Conservation (phyloP, 1,284 basidiomycete species). For the Malassezia brasiliensis region DNA sequence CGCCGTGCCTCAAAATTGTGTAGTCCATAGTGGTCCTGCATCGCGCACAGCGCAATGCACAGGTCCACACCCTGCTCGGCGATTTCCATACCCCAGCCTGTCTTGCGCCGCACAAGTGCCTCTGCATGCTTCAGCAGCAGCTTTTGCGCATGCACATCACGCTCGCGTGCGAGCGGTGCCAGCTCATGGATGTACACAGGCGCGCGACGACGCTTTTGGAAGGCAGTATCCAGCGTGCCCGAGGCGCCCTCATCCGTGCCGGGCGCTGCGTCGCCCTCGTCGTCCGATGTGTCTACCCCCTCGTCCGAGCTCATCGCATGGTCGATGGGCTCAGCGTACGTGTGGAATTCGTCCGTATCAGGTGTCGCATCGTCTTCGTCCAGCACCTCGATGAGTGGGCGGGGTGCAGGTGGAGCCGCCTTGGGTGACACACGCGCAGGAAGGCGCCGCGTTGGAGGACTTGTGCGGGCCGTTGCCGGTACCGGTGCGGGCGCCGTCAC, state of each 20-base stretch:
- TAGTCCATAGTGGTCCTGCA: conserved; percentile 75
- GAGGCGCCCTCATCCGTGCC: conserved; percentile 65
- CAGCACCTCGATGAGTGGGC: conserved; percentile 22
- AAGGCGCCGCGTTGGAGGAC: background rate
- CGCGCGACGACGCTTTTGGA: conserved; percentile 23
- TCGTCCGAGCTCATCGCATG: conserved; percentile 1
- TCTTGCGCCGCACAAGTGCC: conserved; percentile 29
- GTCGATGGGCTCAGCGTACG: background rate
- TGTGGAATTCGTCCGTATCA: background rate
- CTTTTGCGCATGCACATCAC: conserved; percentile 17
- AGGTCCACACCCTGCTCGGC: conserved; percentile 76
- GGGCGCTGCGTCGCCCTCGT: conserved; percentile 48
- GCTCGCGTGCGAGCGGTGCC: conserved; percentile 37
- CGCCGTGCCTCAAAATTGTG: conserved; percentile 67
- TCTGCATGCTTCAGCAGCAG: conserved; percentile 24
- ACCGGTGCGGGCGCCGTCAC: background rate
- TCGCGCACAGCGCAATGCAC: conserved; percentile 60
- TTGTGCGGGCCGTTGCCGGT: background rate
- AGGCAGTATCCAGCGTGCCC: conserved; percentile 55
- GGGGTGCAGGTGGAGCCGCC: background rate
- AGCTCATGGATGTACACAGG: conserved; percentile 50
- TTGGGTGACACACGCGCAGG: background rate
- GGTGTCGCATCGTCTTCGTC: background rate
- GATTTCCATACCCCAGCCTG: conserved; percentile 24
- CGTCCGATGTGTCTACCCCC: background rate